Conservation (phyloP, 1,139 yeast species). For the Hanseniaspora gamundiae region DNA sequence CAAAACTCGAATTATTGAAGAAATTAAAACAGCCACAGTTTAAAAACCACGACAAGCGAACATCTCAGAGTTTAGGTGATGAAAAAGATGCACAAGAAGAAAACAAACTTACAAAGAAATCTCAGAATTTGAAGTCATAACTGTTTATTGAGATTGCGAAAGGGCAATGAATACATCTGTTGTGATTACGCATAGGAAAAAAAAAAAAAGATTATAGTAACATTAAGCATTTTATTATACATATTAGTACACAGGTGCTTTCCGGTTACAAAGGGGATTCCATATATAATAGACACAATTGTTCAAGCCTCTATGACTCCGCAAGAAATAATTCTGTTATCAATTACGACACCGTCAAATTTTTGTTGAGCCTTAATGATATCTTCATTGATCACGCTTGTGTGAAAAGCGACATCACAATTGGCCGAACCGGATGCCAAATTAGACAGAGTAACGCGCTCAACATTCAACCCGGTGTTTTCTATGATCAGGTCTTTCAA, state of each 20-base stretch:
- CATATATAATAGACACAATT: no score
- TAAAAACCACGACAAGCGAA: neutral
- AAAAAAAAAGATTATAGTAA: no score
- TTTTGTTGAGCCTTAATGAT: constrained; percentile 15
- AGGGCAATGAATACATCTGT: no score
- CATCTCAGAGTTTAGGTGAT: neutral
- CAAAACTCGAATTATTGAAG: constrained; percentile 16
- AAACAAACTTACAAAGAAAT: neutral
- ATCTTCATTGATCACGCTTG: constrained; percentile 11
- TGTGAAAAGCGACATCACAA: constrained; percentile 16
- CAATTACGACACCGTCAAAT: constrained; percentile 21
- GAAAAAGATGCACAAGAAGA: neutral
- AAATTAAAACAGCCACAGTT: constrained; percentile 10
- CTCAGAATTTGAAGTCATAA: neutral
- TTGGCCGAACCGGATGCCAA: constrained; percentile 22
- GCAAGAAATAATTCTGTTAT: constrained; percentile 17
- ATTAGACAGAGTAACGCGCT: constrained; percentile 16
- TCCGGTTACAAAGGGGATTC: no score
- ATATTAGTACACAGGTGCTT: no score
- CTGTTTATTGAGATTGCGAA: neutral
- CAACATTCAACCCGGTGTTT: constrained; percentile 13
- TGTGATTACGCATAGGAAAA: no score
- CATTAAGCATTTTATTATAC: no score
- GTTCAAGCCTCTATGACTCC: constrained; percentile 4
- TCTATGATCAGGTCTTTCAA: neutral